Percentiles rank a stretch among this genome's conserved stretches.
Conservation (phyloP, 2,329 filamentous ascomycete genomes). For the Pezicula radicicola region DNA sequence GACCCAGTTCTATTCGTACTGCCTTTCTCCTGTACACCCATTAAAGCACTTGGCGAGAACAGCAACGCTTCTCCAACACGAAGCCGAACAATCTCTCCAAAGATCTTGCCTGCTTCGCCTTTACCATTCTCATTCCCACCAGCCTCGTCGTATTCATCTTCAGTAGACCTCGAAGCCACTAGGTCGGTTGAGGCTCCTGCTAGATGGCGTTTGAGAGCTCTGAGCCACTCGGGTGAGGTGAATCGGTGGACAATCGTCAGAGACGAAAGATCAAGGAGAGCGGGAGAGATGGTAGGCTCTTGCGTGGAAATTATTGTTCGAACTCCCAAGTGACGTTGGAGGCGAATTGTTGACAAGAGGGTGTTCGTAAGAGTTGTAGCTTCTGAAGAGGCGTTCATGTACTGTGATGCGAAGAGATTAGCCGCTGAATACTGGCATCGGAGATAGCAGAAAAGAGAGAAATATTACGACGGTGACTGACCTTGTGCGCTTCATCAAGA, state of each 20-base stretch:
- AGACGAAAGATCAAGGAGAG: slow-evolving; percentile 68
- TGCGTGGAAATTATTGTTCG: slow-evolving; percentile 73
- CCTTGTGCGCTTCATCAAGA: slow-evolving; percentile 76
- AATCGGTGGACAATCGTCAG: slow-evolving; percentile 74
- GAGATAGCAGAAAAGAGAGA: neutral
- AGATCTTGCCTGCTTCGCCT: slow-evolving; percentile 27
- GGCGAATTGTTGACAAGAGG: slow-evolving; percentile 60
- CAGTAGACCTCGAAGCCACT: neutral
- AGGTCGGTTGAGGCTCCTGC: slow-evolving; percentile 34
- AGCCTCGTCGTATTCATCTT: slow-evolving; percentile 23
- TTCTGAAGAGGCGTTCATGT: slow-evolving; percentile 56
- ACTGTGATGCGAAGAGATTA: slow-evolving; percentile 32
- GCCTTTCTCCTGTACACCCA: slow-evolving; percentile 21
- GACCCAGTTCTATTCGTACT: neutral
- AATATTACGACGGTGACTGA: slow-evolving; percentile 19
- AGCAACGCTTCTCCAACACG: slow-evolving; percentile 45
- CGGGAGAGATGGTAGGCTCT: slow-evolving; percentile 68
- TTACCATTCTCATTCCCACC: slow-evolving; percentile 16
- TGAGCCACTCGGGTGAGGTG: slow-evolving; percentile 58
- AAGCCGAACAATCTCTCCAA: slow-evolving; percentile 44
- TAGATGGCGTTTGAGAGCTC: slow-evolving; percentile 38
- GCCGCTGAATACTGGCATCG: too few relatives aligned
- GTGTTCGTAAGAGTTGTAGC: slow-evolving; percentile 57
- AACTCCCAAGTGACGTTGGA: slow-evolving; percentile 67
- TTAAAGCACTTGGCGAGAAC: slow-evolving; percentile 43